Conservation (phyloP, 371 early-diverging fungal genomes). For the Mortierella sp. region DNA sequence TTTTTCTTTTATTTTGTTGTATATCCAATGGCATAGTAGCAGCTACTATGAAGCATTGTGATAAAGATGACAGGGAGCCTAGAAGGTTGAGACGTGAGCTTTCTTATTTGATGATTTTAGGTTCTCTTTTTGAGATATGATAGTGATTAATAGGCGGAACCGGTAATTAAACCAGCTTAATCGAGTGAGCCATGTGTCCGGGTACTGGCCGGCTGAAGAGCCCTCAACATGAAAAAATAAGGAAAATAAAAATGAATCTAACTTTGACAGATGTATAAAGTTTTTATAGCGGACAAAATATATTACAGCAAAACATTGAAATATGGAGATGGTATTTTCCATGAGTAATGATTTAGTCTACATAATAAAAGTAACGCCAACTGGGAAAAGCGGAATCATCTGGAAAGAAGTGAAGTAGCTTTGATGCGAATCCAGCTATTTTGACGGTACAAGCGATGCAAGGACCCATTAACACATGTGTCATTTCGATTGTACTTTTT, state of each 20-base stretch:
- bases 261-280: background rate
- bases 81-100: background rate
- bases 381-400: background rate
- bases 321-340: background rate
- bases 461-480: too few species aligned
- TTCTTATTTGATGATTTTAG: background rate
- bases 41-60: too few species aligned
- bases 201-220: background rate
- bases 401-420: background rate
- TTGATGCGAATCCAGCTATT: background rate
- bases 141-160: background rate
- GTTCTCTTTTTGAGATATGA: too few species aligned
- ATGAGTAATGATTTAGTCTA: background rate
- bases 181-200: background rate
- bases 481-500: too few species aligned
- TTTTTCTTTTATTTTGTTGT: background rate
- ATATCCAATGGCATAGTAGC: too few species aligned
- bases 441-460: background rate
- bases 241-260: slow-evolving; percentile 1
- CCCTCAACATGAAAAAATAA: background rate
- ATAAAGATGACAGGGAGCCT: background rate
- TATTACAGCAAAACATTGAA: background rate
- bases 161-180: background rate
- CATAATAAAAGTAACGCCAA: background rate
- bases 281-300: slow-evolving; percentile 3